A percentile compares a stretch with the other conserved stretches of the same genome.
Conservation (phyloP, 768 basidiomycete species). For the Tricholoma bakamatsutake region DNA sequence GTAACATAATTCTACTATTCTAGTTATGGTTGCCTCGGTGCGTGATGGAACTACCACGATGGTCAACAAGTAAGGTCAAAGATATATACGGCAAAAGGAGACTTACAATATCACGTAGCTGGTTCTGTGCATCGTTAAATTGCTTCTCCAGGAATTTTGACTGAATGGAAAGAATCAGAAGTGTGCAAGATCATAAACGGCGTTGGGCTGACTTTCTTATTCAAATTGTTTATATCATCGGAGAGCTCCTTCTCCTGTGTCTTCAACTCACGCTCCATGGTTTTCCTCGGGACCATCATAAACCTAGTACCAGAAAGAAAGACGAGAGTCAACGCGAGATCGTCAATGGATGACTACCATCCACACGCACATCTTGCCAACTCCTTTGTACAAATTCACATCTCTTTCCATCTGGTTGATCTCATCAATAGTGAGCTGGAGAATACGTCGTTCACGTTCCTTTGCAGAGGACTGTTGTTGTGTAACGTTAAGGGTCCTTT, state of each 20-base stretch:
- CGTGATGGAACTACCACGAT: slow-evolving; percentile 48
- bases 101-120: slow-evolving; percentile 79
- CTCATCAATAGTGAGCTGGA: slow-evolving; percentile 86
- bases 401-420: slow-evolving; percentile 63
- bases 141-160: slow-evolving; percentile 92
- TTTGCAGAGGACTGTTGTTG: slow-evolving; percentile 73
- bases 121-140: slow-evolving; percentile 82
- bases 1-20: neutral
- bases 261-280: slow-evolving; percentile 75
- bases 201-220: slow-evolving; percentile 66
- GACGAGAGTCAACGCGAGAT: neutral
- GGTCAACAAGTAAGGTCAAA: neutral
- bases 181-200: neutral
- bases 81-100: slow-evolving; percentile 2
- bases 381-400: slow-evolving; percentile 87
- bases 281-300: slow-evolving; percentile 73
- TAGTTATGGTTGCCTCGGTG: slow-evolving; percentile 32
- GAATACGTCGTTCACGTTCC: slow-evolving; percentile 84
- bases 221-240: slow-evolving; percentile 76
- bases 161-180: slow-evolving; percentile 30
- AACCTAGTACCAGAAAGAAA: slow-evolving; percentile 52
- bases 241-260: slow-evolving; percentile 74
- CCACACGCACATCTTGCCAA: slow-evolving; percentile 85
- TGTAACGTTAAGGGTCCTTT: slow-evolving; percentile 67
- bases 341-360: neutral